Percentiles rank a stretch among this genome's conserved stretches.
Evolutionary conservation across 2,329 filamentous ascomycete genomes (phyloP).

Genomic region (Lachnellula hyalina): DNA sequence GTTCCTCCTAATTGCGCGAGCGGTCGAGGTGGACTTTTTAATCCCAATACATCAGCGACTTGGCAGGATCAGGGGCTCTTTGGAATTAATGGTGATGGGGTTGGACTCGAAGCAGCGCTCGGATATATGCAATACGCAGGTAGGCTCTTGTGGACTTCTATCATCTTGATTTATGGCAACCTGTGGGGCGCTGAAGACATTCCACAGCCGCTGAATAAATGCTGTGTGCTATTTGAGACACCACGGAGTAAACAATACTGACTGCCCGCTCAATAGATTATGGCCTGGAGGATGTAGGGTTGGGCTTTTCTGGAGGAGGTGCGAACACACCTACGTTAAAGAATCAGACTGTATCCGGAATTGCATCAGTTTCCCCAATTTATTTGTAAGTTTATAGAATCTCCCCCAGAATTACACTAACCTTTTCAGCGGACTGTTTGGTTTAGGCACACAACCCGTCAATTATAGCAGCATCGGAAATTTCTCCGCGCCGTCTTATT

Average conservation of each 20-base stretch:
- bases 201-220: no score
- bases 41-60: conserved; percentile 45
- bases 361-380: conserved; percentile 33
- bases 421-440: conserved; percentile 33
- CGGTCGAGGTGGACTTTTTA: conserved; percentile 54
- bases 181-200: no score
- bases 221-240: no score
- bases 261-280: conserved; percentile 1
- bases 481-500: conserved; percentile 31
- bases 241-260: no score
- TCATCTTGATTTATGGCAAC: no score
- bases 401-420: conserved; percentile 2
- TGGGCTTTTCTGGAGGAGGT: conserved; percentile 12
- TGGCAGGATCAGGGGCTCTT: conserved; percentile 41
- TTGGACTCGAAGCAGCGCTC: conserved; percentile 36
- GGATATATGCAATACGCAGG: conserved; percentile 30
- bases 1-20: conserved; percentile 33
- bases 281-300: conserved; percentile 17
- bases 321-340: conserved; percentile 20
- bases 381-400: conserved; percentile 30
- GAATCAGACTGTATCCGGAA: conserved; percentile 20
- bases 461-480: conserved; percentile 36
- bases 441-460: conserved; percentile 35
- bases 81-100: conserved; percentile 33
- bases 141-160: no score